phyloP scores from a whole-genome alignment of 164 flowering plant species.

The Aristolochia fimbriata region DNA sequence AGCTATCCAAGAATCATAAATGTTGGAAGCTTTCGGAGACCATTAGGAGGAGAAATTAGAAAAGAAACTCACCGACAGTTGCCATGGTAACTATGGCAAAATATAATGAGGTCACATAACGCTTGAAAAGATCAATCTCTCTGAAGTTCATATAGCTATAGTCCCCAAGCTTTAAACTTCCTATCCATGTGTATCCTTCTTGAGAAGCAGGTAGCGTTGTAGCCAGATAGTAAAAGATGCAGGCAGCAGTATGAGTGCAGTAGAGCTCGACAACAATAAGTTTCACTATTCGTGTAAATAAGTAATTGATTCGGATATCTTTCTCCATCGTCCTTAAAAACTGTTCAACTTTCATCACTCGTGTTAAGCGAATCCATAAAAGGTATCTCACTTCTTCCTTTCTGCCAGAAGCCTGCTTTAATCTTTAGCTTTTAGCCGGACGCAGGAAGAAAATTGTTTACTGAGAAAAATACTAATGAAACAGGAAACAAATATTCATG shows the following conservation, averaged over 20 bases:
- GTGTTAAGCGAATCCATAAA: slow-evolving; percentile 53
- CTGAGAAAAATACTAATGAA: not conserved
- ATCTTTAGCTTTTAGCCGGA: slow-evolving; percentile 6
- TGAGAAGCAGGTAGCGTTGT: slow-evolving; percentile 52
- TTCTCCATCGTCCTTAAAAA: slow-evolving; percentile 61
- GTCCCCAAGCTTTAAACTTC: slow-evolving; percentile 70
- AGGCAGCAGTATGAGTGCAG: slow-evolving; percentile 81
- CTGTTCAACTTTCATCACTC: slow-evolving; percentile 33
- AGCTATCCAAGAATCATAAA: no score
- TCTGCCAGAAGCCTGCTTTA: slow-evolving; percentile 34
- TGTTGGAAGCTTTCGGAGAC: no score
- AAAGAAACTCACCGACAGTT: slow-evolving; percentile 50
- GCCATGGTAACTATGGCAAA: slow-evolving; percentile 85
- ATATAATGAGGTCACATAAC: slow-evolving; percentile 62
- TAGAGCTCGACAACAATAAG: slow-evolving; percentile 66
- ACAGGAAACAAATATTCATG: not conserved
- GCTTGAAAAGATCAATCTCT: slow-evolving; percentile 56
- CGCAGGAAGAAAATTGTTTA: not conserved
- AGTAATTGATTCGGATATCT: slow-evolving; percentile 58
- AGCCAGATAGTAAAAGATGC: slow-evolving; percentile 73
- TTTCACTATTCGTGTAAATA: slow-evolving; percentile 60
- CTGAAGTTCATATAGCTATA: slow-evolving; percentile 50
- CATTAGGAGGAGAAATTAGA: no score
- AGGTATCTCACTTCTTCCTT: slow-evolving; percentile 59
- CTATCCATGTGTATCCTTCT: slow-evolving; percentile 87